Evolutionary conservation across 1,139 yeast genomes (phyloP).

Genomic region (Taphrina populina): DNA sequence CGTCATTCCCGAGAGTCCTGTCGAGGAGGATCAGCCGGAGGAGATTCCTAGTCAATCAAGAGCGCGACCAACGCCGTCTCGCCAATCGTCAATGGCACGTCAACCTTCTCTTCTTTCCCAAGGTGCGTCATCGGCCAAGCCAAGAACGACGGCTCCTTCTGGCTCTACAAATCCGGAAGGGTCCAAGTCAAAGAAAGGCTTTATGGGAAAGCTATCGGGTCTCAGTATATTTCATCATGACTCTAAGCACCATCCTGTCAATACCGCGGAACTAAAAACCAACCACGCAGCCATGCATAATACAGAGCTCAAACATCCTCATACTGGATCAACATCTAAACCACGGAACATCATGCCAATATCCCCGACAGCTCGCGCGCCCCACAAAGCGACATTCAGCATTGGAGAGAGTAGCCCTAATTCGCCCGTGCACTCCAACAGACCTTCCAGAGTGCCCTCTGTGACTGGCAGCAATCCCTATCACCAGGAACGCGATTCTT

Average conservation of each 20-base stretch:
- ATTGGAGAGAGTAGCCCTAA: conserved; percentile 4
- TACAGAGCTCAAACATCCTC: conserved; percentile 13
- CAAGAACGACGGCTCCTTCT: conserved; percentile 2
- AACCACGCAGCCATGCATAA: conserved; percentile 9
- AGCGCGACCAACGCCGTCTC: neutral
- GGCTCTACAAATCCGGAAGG: neutral
- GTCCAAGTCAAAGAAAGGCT: conserved; percentile 1
- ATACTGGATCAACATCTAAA: neutral
- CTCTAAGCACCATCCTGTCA: neutral
- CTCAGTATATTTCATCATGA: conserved; percentile 10
- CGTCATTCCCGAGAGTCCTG: conserved; percentile 14
- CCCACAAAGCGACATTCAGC: conserved; percentile 1
- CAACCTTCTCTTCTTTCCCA: conserved; percentile 15
- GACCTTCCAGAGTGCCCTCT: conserved; percentile 7
- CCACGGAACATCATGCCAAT: neutral
- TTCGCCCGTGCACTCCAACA: conserved; percentile 2
- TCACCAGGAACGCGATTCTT: neutral
- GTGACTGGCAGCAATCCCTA: neutral
- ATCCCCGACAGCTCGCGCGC: neutral
- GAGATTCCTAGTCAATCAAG: neutral
- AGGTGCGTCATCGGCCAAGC: conserved; percentile 5
- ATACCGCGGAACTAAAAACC: neutral
- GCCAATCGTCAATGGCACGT: neutral
- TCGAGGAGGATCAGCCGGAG: conserved; percentile 5
- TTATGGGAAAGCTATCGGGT: conserved; percentile 16